Evolutionary conservation across 2,329 filamentous ascomycete species (phyloP).

Genomic region (Alternaria burnsii): DNA sequence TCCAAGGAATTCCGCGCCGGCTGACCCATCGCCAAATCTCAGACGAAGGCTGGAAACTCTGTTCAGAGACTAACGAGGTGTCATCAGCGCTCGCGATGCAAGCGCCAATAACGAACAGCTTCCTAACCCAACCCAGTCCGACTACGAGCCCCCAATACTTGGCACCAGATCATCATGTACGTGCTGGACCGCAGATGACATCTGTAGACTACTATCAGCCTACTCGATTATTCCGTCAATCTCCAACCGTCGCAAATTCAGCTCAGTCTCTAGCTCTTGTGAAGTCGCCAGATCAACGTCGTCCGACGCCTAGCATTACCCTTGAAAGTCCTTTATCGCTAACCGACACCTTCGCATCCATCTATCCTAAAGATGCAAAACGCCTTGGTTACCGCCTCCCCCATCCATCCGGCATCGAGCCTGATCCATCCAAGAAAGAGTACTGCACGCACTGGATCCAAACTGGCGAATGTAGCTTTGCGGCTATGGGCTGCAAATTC

Average conservation of each 20-base stretch:
- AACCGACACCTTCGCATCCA: conserved; percentile 37
- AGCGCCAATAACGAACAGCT: conserved; percentile 1
- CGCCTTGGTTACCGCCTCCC: conserved; percentile 36
- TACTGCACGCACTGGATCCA: conserved; percentile 93
- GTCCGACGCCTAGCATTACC: not conserved
- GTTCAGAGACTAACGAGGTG: conserved; percentile 25
- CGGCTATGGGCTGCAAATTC: conserved; percentile 85
- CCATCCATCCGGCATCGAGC: conserved; percentile 50
- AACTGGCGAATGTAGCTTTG: conserved; percentile 83
- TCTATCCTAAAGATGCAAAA: conserved; percentile 38
- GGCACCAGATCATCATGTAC: conserved; percentile 32
- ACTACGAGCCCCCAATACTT: conserved; percentile 15
- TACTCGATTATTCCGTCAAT: not conserved
- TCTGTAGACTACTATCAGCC: not conserved
- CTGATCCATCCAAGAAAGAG: conserved; percentile 64
- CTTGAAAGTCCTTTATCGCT: conserved; percentile 14
- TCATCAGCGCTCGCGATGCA: conserved; percentile 19
- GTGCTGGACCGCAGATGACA: not conserved
- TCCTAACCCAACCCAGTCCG: not conserved
- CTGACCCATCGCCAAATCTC: conserved; percentile 40
- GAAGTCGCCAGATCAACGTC: not conserved
- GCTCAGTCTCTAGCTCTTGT: not conserved
- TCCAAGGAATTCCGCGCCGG: conserved; percentile 49
- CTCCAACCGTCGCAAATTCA: not conserved
- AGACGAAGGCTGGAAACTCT: conserved; percentile 36